Percentiles rank a stretch among this genome's conserved stretches.
Evolutionary conservation across 805 yeast species (phyloP).

Genomic region (Candida ortonii): DNA sequence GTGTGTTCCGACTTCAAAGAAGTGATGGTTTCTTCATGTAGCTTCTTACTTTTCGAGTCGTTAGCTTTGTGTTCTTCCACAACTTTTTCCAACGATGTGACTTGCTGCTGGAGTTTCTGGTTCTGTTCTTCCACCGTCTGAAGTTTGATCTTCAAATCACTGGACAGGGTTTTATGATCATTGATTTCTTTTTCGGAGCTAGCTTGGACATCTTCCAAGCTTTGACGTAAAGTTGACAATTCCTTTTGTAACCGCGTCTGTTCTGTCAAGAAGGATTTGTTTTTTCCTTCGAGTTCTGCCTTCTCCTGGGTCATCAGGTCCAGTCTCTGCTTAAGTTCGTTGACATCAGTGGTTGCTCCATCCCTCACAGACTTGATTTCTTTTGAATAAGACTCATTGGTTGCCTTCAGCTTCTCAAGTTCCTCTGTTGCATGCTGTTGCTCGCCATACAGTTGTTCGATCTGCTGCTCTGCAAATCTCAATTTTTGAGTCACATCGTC

Average conservation of each 20-base stretch:
- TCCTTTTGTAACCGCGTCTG: slow-evolving; percentile 18
- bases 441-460: slow-evolving; percentile 19
- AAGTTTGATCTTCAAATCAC: neutral
- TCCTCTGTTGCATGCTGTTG: slow-evolving; percentile 28
- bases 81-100: neutral
- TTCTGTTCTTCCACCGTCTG: neutral
- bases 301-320: slow-evolving; percentile 17
- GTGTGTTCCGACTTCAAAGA: slow-evolving; percentile 3
- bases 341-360: slow-evolving; percentile 3
- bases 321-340: slow-evolving; percentile 14
- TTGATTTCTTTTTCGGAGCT: slow-evolving; percentile 21
- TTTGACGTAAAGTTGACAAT: slow-evolving; percentile 21
- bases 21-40: slow-evolving; percentile 3
- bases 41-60: neutral
- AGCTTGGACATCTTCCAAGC: slow-evolving; percentile 20
- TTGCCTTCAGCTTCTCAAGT: slow-evolving; percentile 26
- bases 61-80: neutral
- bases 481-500: slow-evolving; percentile 26
- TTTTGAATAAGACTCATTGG: slow-evolving; percentile 18
- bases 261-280: slow-evolving; percentile 11
- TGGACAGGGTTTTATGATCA: slow-evolving; percentile 30
- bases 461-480: slow-evolving; percentile 23
- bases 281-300: slow-evolving; percentile 17
- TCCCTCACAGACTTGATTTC: slow-evolving; percentile 16
- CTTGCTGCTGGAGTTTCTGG: neutral